A percentile compares a stretch with the other conserved stretches of the same genome.
Conservation (phyloP, 192 early-diverging fungal species). For the Coemansia sp. region DNA sequence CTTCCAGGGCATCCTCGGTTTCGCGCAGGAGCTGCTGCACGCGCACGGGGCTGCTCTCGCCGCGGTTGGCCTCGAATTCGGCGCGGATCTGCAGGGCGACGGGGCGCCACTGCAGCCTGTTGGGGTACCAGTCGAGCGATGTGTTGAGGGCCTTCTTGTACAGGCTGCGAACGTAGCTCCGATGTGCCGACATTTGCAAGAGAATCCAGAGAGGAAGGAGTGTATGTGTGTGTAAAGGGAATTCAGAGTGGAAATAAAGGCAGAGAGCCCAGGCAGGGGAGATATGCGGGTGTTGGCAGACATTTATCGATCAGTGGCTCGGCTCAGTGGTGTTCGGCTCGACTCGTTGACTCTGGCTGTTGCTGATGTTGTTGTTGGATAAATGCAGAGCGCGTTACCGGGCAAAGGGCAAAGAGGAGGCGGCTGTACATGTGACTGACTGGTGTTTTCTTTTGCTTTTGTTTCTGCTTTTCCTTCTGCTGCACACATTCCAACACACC, state of each 20-base stretch:
- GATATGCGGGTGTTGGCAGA: too few relatives aligned
- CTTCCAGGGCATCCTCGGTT: slow-evolving; percentile 71
- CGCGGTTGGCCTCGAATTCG: slow-evolving; percentile 78
- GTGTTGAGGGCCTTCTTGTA: slow-evolving; percentile 83
- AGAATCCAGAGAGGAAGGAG: not conserved
- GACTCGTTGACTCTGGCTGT: too few relatives aligned
- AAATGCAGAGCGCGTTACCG: too few relatives aligned
- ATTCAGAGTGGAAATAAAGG: not conserved
- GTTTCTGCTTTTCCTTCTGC: too few relatives aligned
- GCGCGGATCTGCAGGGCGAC: slow-evolving; percentile 81
- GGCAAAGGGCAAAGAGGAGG: too few relatives aligned
- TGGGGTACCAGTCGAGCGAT: slow-evolving; percentile 87
- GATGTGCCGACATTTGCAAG: slow-evolving; percentile 58
- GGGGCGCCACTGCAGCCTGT: slow-evolving; percentile 72
- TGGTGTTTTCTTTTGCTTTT: too few relatives aligned
- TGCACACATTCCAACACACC: too few relatives aligned
- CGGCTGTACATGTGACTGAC: too few relatives aligned
- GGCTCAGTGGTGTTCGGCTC: too few relatives aligned
- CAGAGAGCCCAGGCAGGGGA: too few relatives aligned
- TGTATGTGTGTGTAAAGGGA: not conserved
- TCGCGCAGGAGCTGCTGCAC: slow-evolving; percentile 62
- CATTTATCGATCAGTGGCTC: too few relatives aligned
- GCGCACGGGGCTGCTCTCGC: slow-evolving; percentile 69
- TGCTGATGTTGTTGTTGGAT: too few relatives aligned
- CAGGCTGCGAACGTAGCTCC: slow-evolving; percentile 71